Conservation (phyloP, 352 stramenopile species). For the Paralagenidium karlingii region DNA sequence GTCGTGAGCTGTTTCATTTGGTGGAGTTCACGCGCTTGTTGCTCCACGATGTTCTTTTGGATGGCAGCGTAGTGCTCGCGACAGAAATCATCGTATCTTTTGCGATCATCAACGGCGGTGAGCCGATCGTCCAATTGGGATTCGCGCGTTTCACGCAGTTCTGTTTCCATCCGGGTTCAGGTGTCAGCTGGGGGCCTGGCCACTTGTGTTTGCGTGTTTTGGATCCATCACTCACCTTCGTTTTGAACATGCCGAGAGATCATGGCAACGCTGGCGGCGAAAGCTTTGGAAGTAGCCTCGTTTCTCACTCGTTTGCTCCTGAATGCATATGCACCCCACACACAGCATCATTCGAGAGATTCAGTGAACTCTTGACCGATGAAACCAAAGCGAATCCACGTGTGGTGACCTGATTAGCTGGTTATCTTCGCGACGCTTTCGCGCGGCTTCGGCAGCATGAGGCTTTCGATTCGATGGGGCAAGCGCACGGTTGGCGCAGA, state of each 20-base stretch:
- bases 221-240: too few species aligned
- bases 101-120: conserved; percentile 25
- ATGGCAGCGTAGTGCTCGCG: conserved; percentile 37
- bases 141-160: conserved; percentile 33
- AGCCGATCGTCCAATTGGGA: conserved; percentile 24
- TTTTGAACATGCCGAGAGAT: conserved; percentile 64
- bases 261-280: conserved; percentile 60
- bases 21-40: conserved; percentile 26
- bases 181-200: too few species aligned
- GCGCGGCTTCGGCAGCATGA: too few species aligned
- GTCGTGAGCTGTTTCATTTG: conserved; percentile 23
- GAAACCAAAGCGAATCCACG: too few species aligned
- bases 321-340: too few species aligned
- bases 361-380: too few species aligned
- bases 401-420: too few species aligned
- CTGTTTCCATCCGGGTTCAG: too few species aligned
- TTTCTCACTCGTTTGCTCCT: too few species aligned
- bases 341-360: too few species aligned
- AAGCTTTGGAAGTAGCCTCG: conserved; percentile 40
- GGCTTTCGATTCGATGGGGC: conserved; percentile 25
- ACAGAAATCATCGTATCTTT: conserved; percentile 27
- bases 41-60: conserved; percentile 18
- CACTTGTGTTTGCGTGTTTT: too few species aligned
- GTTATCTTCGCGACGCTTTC: too few species aligned
- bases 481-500: conserved; percentile 13